phyloP scores from a whole-genome alignment of 345 rosid genomes.

The Viola odorata region DNA sequence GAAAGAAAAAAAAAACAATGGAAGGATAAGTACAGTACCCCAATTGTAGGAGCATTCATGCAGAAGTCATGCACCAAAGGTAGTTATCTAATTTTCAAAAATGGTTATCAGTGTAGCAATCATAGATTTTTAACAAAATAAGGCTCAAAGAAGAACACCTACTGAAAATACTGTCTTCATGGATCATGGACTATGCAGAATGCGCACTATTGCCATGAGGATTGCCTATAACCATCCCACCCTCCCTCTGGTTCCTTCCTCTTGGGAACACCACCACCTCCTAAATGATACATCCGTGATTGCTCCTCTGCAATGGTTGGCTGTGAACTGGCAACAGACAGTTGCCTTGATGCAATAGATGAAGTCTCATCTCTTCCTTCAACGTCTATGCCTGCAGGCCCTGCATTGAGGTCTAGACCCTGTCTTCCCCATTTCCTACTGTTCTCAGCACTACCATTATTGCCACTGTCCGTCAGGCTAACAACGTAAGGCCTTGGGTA shows the following conservation, averaged over 20 bases:
- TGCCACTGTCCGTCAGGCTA: slow-evolving; percentile 50
- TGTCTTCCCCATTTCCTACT: slow-evolving; percentile 67
- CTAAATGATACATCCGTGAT: slow-evolving; percentile 61
- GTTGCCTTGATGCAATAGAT: slow-evolving; percentile 42
- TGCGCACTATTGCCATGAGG: slow-evolving; percentile 58
- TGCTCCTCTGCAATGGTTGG: slow-evolving; percentile 55
- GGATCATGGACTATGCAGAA: not conserved
- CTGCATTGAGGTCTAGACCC: slow-evolving; percentile 72
- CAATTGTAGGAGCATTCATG: not conserved
- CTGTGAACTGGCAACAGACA: slow-evolving; percentile 41
- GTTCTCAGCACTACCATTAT: slow-evolving; percentile 36
- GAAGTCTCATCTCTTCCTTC: slow-evolving; percentile 68
- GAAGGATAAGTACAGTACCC: not conserved
- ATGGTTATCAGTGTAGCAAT: no score
- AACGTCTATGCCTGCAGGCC: slow-evolving; percentile 60
- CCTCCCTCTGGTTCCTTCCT: slow-evolving; percentile 93
- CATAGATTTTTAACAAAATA: no score
- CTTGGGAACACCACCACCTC: slow-evolving; percentile 50
- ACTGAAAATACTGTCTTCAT: slow-evolving; percentile 36
- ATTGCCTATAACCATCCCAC: slow-evolving; percentile 76
- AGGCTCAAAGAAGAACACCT: no score
- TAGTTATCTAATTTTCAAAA: no score
- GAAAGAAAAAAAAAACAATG: not conserved
- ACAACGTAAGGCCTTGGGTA: slow-evolving; percentile 58
- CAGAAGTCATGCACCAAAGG: not conserved